These are phyloP conservation scores for Microdochium paspali DNA, from an alignment of 2,329 filamentous ascomycete species.

Conservation along the genomic window DNA sequence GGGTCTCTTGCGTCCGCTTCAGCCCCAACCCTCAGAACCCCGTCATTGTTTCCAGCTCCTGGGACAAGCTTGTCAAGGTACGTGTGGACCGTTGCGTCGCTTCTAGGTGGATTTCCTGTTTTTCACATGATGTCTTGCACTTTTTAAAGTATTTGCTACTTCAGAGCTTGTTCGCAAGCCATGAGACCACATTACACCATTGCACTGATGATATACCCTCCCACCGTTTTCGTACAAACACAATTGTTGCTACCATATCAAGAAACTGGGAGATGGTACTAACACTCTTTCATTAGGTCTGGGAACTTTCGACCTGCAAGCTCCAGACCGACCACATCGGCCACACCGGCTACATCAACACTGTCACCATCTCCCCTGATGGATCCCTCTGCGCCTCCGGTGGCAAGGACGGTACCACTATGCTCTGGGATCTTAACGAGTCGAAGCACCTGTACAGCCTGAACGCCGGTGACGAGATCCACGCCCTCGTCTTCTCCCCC, in stretches of 20 bases:
- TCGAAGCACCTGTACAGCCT: slow-evolving; percentile 99
- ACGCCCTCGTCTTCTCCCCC: slow-evolving; percentile 99
- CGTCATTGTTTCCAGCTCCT: slow-evolving; percentile 95
- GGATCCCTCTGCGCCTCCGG: slow-evolving; percentile 98
- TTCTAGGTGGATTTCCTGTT: slow-evolving; percentile 94
- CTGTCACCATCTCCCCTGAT: slow-evolving; percentile 99
- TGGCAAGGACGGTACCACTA: slow-evolving; percentile 99
- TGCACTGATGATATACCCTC: slow-evolving; percentile 57
- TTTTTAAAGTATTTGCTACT: slow-evolving; percentile 99
- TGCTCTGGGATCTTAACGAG: slow-evolving; percentile 99
- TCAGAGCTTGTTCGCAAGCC: slow-evolving; percentile 83
- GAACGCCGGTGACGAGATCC: slow-evolving; percentile 99
- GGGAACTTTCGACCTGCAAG: slow-evolving; percentile 98
- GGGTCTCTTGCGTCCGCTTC: slow-evolving; percentile 99
- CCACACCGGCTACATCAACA: slow-evolving; percentile 99
- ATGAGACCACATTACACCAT: slow-evolving; percentile 98
- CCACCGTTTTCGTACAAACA: slow-evolving; percentile 2
- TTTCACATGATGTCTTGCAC: slow-evolving; percentile 99
- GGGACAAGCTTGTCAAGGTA: slow-evolving; percentile 99
- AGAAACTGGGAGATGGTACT: background rate
- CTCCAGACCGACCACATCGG: slow-evolving; percentile 99
- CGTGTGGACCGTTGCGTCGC: slow-evolving; percentile 75
- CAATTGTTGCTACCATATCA: background rate
- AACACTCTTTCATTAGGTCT: slow-evolving; percentile 57
- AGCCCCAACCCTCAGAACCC: slow-evolving; percentile 99